A percentile compares a stretch with the other conserved stretches of the same genome.
phyloP scores from a whole-genome alignment of 2,329 filamentous ascomycete genomes.

The Botrytis hyacinthi region DNA sequence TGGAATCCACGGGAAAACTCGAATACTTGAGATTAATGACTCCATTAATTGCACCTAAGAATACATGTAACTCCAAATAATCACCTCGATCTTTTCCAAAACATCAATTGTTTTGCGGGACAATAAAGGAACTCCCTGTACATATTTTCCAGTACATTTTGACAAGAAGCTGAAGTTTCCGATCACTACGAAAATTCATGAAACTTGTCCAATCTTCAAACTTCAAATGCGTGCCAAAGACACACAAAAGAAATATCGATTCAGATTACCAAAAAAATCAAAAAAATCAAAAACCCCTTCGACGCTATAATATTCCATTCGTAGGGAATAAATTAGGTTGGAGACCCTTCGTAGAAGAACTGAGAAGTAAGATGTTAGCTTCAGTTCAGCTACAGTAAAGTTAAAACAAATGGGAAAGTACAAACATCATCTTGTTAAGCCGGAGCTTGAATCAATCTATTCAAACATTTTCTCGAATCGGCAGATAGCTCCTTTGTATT shows the following conservation, averaged over 20 bases:
- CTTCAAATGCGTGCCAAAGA: not conserved
- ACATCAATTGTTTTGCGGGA: not conserved
- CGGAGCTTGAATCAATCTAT: not conserved
- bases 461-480: not conserved
- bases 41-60: not conserved
- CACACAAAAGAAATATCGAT: not conserved
- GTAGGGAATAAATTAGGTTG: not conserved
- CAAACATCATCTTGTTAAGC: not conserved
- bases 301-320: not conserved
- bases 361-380: not conserved
- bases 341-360: not conserved
- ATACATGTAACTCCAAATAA: not conserved
- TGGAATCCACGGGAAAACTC: not conserved
- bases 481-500: no score
- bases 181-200: not conserved
- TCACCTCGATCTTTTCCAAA: not conserved
- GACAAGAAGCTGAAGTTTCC: not conserved
- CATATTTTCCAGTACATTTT: not conserved
- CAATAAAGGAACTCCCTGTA: not conserved
- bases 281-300: not conserved
- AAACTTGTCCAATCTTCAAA: not conserved
- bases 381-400: no score
- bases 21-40: not conserved
- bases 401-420: not conserved
- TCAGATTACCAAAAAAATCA: not conserved